Evolutionary conservation across 2,329 filamentous ascomycete species (phyloP), one percentile per base, ranked within the genome.

Genomic region (Rasamsonia emersonii): DNA sequence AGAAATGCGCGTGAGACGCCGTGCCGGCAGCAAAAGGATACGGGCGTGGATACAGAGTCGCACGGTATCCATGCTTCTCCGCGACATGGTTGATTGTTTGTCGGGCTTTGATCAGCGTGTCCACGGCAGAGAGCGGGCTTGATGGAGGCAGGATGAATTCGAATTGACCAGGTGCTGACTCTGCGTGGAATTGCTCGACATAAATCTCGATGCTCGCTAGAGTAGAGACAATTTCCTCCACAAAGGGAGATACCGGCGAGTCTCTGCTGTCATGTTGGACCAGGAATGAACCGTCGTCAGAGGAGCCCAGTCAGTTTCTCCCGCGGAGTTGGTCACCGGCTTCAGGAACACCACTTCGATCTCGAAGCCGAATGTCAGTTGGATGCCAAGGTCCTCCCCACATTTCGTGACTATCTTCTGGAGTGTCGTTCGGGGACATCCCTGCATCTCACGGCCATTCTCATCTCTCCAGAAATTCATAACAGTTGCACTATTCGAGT

Each of bases 311-410:
- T 56, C 53, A 2, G 49, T 41, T 7, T 50, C 42, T 1, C 42
- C 38, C 4, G 41, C 42, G 10, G 54, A 41, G 16, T 56, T 45
- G 5, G 49, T 44, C 19, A 56, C 47, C 13, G 68, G 67, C 24
- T 68, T 67, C 42, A 89, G 63, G 41, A 93, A 77, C 1, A 83
- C 68, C 7, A 91, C 73, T 55, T 93, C 85, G 24, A 93, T 75
- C 54, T 93, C 86, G 43, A 91, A 93, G 0, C 85, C 86, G 10
- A 86, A 57, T 0, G 79, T 64, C 28, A 86, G 75, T 3, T 66
- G 56, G 2, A 85, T 62, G 2, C 67, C 64, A 21, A 67, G 56
- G 4, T 73, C 62, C 2, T 57, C 45, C 8, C 67, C 59, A 0
- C 81, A 70, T 4, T 60, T 57, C 0, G 68, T 60, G 2, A 79